Evolutionary conservation across 2,329 filamentous ascomycete genomes (phyloP), one percentile per base, ranked within the genome.

Genomic region (Sordariomycetes sp.): DNA sequence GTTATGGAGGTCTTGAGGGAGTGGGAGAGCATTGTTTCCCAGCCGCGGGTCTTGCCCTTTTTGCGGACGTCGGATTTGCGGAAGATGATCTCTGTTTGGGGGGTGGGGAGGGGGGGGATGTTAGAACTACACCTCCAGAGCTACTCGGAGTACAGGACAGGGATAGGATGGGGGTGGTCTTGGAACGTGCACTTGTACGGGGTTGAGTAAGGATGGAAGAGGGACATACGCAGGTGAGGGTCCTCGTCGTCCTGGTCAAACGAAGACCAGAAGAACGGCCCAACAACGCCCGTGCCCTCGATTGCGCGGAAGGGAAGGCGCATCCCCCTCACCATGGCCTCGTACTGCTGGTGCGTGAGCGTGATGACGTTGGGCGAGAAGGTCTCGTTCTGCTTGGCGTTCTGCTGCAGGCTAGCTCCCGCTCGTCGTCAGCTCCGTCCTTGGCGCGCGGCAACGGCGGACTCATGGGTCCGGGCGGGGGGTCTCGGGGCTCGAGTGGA

Each of bases 21-120:
- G 66, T 85, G 73, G 2, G 79, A 82, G 42, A 85, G 74, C 72
- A 82, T 81, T 57, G 84, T 72, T 68, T 85, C 82, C 80, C 80
- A 85, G 52, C 82, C 82, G 57, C 82, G 77, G 17, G 81, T 85
- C 64, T 74, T 75, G 60, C 80, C 81, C 69, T 80, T 83, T 65
- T 85, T 85, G 55, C 79, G 78, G 36, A 85, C 81, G 63, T 85
- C 81, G n/a, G 79, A 82, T 67, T 85, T 85, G 62, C 82, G 78
- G 64, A 81, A 82, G 59, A 85, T 75, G 62, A 85, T 79, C 63
- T 85, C 77, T 80, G 58, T n/a, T n/a, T n/a, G n/a, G n/a, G n/a
- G n/a, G n/a, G n/a, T n/a, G n/a, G n/a, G n/a, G n/a, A n/a, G n/a
- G n/a, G n/a, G n/a, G 10, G 15, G 17, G 15, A 8, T 32, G 28